These are phyloP conservation scores for Lactarius vividus DNA, from an alignment of 768 basidiomycete species.

Conservation along the genomic window DNA sequence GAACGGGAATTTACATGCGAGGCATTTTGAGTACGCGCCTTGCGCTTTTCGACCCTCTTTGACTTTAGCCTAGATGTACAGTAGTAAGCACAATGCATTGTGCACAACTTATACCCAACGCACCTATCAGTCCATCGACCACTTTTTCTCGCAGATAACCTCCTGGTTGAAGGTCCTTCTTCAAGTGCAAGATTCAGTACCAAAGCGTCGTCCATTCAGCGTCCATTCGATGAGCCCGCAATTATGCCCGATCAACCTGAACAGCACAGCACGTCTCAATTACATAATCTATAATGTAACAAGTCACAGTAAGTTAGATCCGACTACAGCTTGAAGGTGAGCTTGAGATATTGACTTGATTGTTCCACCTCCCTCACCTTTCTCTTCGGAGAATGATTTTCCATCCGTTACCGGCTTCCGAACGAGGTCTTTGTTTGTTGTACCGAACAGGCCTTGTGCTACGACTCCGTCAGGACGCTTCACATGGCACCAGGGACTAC, in stretches of 20 bases:
- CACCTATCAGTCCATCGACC: slow-evolving; percentile 29
- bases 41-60: slow-evolving; percentile 26
- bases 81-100: slow-evolving; percentile 1
- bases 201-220: slow-evolving; percentile 22
- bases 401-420: not conserved
- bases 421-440: not conserved
- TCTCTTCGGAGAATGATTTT: not conserved
- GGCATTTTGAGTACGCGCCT: slow-evolving; percentile 1
- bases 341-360: no score
- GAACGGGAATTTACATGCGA: not conserved
- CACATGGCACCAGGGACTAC: not conserved
- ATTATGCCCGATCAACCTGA: not conserved
- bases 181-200: slow-evolving; percentile 25
- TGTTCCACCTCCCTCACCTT: no score
- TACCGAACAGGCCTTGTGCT: not conserved
- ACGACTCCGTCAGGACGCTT: not conserved
- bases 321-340: no score
- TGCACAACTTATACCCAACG: not conserved
- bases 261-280: not conserved
- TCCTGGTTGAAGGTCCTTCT: slow-evolving; percentile 16
- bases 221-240: slow-evolving; percentile 6
- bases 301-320: no score
- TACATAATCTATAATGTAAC: not conserved
- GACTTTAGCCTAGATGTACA: slow-evolving; percentile 25
- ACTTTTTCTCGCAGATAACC: slow-evolving; percentile 15